Conservation (phyloP, 148 eudicot genomes). For the Camellia lanceoleosa region DNA sequence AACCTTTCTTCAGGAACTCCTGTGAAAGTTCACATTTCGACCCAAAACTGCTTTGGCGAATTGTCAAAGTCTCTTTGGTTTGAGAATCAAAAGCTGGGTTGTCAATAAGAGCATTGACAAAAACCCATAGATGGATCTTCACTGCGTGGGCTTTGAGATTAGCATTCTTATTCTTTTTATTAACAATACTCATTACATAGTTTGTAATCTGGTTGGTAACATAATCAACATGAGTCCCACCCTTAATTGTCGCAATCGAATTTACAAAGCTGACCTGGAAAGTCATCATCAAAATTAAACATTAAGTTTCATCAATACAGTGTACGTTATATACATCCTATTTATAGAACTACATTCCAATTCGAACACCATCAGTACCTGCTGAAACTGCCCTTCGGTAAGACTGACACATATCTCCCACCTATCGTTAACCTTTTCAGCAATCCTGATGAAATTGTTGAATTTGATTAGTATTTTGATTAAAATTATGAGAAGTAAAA, state of each 20-base stretch:
- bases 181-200: constrained; percentile 44
- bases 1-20: constrained; percentile 79
- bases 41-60: constrained; percentile 75
- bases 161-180: constrained; percentile 71
- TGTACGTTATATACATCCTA: too few species aligned
- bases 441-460: constrained; percentile 34
- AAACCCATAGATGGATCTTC: constrained; percentile 85
- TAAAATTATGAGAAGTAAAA: neutral
- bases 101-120: constrained; percentile 95
- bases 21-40: constrained; percentile 65
- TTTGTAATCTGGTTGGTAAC: constrained; percentile 66
- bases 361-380: constrained; percentile 38
- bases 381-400: constrained; percentile 88
- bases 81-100: constrained; percentile 98
- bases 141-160: constrained; percentile 66
- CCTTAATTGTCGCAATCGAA: constrained; percentile 78
- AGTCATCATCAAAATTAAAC: neutral
- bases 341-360: neutral
- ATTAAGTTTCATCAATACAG: neutral
- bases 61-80: constrained; percentile 91
- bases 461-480: neutral
- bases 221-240: constrained; percentile 96
- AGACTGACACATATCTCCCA: constrained; percentile 83
- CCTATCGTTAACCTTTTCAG: constrained; percentile 55
- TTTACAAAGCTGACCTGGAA: constrained; percentile 95